phyloP scores from a whole-genome alignment of 306 rosid genomes.

The Lathyrus tuberosus region DNA sequence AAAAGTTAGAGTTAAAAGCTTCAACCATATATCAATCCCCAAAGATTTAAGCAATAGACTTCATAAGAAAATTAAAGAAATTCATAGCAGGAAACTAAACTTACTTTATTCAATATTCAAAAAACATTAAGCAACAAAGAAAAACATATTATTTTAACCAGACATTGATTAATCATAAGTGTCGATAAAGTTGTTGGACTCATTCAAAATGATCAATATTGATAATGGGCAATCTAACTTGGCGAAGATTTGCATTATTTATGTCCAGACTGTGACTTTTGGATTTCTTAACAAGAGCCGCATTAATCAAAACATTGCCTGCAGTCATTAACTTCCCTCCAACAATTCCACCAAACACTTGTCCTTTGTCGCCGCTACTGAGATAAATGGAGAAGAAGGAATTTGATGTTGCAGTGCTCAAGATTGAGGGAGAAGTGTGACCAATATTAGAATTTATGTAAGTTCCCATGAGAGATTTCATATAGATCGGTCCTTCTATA shows the following conservation, averaged over 20 bases:
- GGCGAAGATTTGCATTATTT: neutral
- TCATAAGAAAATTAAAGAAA: too few relatives aligned
- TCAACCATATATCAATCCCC: too few relatives aligned
- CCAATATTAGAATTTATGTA: neutral
- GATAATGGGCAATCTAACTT: too few relatives aligned
- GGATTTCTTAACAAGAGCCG: conserved; percentile 35
- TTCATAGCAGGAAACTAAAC: too few relatives aligned
- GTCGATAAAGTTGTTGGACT: too few relatives aligned
- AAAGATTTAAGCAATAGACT: too few relatives aligned
- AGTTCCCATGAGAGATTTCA: conserved; percentile 43
- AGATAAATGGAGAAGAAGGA: conserved; percentile 52
- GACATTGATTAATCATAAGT: too few relatives aligned
- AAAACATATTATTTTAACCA: too few relatives aligned
- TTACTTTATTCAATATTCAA: too few relatives aligned
- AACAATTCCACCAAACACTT: conserved; percentile 61
- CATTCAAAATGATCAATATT: too few relatives aligned
- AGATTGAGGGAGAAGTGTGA: neutral
- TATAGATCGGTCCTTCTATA: conserved; percentile 31
- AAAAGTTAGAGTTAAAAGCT: too few relatives aligned
- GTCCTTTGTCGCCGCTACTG: conserved; percentile 39
- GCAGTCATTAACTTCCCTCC: conserved; percentile 52
- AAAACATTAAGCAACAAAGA: too few relatives aligned
- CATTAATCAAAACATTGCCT: conserved; percentile 46
- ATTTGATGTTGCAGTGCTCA: neutral
- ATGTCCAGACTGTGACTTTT: conserved; percentile 27